Evolutionary conservation across 441 rosid species (phyloP).

Genomic region (Breynia disticha): DNA sequence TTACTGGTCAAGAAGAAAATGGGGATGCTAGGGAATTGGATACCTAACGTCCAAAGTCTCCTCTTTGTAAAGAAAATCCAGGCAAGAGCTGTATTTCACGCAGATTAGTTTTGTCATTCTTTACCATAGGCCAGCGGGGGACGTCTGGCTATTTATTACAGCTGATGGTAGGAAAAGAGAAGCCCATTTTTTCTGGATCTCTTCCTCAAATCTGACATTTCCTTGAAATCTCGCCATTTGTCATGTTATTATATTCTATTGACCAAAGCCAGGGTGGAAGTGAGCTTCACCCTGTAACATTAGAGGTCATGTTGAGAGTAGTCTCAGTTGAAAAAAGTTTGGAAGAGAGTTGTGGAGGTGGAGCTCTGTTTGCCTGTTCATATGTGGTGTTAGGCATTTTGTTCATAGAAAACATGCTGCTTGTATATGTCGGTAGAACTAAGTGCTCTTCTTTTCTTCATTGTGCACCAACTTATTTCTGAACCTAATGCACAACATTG

Average conservation of each 20-base stretch:
- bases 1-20: constrained; percentile 47
- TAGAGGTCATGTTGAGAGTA: too few relatives aligned
- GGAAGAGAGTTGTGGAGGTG: too few relatives aligned
- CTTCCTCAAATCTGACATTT: constrained; percentile 2
- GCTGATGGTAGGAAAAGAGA: constrained; percentile 7
- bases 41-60: background rate
- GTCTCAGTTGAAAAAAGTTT: too few relatives aligned
- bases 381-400: too few relatives aligned
- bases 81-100: constrained; percentile 26
- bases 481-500: too few relatives aligned
- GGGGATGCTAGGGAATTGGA: constrained; percentile 39
- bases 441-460: too few relatives aligned
- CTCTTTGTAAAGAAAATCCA: constrained; percentile 7
- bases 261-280: too few relatives aligned
- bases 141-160: background rate
- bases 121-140: constrained; percentile 2
- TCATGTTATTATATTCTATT: background rate
- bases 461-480: too few relatives aligned
- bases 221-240: constrained; percentile 13
- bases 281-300: too few relatives aligned
- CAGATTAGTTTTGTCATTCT: constrained; percentile 15
- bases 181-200: constrained; percentile 11
- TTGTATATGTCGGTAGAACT: too few relatives aligned
- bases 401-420: too few relatives aligned
- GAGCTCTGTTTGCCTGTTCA: too few relatives aligned